Evolutionary conservation across 1,139 yeast genomes (phyloP).

Genomic region (Maudiozyma humilis): DNA sequence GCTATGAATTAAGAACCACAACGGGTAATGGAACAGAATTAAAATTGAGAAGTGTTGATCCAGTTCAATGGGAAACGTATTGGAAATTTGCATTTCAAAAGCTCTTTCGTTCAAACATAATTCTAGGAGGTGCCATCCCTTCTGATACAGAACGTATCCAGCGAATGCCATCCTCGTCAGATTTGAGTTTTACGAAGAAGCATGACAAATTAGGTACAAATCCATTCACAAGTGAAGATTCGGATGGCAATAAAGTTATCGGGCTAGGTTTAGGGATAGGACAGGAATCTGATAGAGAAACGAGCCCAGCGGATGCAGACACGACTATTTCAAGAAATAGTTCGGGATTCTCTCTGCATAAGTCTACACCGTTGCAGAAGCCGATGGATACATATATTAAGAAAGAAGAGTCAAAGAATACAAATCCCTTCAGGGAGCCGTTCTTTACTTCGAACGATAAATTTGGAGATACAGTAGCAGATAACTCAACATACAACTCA

Average conservation of each 20-base stretch:
- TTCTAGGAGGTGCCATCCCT: background rate
- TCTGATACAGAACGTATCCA: background rate
- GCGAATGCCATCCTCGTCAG: background rate
- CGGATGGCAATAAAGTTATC: background rate
- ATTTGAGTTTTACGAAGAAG: background rate
- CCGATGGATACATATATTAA: background rate
- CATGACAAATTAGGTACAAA: background rate
- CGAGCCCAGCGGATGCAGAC: no score
- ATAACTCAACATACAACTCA: no score
- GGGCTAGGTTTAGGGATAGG: background rate
- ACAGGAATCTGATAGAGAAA: background rate
- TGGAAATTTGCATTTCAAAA: slow-evolving; percentile 15
- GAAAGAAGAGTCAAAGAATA: background rate
- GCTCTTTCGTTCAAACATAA: slow-evolving; percentile 6
- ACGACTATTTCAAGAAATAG: background rate
- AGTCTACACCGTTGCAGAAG: slow-evolving; percentile 5
- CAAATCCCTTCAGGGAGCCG: background rate
- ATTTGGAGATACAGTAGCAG: no score
- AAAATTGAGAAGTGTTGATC: slow-evolving; percentile 10
- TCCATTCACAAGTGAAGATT: background rate
- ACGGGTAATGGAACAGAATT: slow-evolving; percentile 12
- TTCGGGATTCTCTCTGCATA: slow-evolving; percentile 5
- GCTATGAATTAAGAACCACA: slow-evolving; percentile 11
- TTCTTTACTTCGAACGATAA: no score
- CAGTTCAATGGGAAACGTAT: slow-evolving; percentile 15